phyloP scores from a whole-genome alignment of 2,329 filamentous ascomycete species.

The Chaetomiaceae sp. region DNA sequence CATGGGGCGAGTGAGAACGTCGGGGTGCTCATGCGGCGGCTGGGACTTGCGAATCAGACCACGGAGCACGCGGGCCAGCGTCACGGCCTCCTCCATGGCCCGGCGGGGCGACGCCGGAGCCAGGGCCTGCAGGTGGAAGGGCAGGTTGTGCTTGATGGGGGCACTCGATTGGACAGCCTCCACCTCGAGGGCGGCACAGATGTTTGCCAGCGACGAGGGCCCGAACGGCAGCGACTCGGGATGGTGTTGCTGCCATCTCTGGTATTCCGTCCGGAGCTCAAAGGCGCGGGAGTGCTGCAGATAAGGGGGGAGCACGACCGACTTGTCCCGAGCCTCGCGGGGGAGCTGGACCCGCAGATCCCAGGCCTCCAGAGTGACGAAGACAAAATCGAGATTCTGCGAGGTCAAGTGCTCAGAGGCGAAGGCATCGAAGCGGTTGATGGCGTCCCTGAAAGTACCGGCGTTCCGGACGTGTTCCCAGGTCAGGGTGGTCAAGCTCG shows the following conservation, averaged over 20 bases:
- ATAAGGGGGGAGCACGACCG: constrained; percentile 92
- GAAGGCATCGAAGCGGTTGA: constrained; percentile 91
- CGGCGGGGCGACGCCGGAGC: constrained; percentile 92
- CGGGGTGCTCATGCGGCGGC: constrained; percentile 85
- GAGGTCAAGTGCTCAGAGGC: constrained; percentile 84
- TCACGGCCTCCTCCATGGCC: constrained; percentile 96
- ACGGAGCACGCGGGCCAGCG: constrained; percentile 83
- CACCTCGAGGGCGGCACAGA: constrained; percentile 95
- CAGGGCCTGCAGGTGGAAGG: constrained; percentile 93
- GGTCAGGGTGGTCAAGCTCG: constrained; percentile 92
- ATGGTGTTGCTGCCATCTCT: constrained; percentile 97
- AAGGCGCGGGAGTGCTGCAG: constrained; percentile 97
- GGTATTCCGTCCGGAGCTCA: constrained; percentile 94
- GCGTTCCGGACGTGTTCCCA: constrained; percentile 99
- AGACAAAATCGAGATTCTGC: constrained; percentile 94
- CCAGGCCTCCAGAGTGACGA: constrained; percentile 97
- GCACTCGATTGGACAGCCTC: constrained; percentile 96
- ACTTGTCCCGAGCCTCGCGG: constrained; percentile 95
- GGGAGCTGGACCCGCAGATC: constrained; percentile 96
- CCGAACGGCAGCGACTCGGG: constrained; percentile 96
- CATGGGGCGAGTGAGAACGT: constrained; percentile 92
- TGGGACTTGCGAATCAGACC: constrained; percentile 95
- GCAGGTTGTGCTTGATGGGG: constrained; percentile 97
- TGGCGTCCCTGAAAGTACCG: constrained; percentile 93
- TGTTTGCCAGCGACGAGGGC: constrained; percentile 91